Base-by-base conservation (phyloP, 768 basidiomycete genomes). In the Wakefieldia striispora region DNA sequence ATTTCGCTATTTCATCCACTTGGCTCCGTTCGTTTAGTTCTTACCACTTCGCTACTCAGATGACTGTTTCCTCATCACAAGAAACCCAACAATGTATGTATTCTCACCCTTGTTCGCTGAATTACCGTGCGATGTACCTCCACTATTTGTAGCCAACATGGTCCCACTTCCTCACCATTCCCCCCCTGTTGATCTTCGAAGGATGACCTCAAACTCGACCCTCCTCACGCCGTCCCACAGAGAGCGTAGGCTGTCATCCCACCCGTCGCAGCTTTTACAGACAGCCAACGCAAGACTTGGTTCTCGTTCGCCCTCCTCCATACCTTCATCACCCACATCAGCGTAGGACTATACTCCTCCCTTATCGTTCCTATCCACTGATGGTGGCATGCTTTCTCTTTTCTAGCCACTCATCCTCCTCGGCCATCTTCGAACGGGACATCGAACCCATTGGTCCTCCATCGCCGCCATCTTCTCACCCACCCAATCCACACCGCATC, bases 351-450 rank as follows among this genome's bases (percentile, higher is more conserved):
- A 20, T 45, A 40, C 56, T 61, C 55, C 29, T 27, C 23, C 34
- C 44, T 47, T 36, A 23, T 17, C 37, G 29, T 41, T 19, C 44
- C 44, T 48, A 14, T 41, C 26, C 37, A 33, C 51, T 62, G 13
- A 56, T 55, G 31, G 26, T 38, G 20, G 20, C 41, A 14, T 46
- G 2, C 23, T 51, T 40, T 29, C 47, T 19, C 12, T 11, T 16
- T 41, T 34, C 48, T 45, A 54, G 59, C 1, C 81, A 88, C 59
- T 92, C 89, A 0, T 89, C 88, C 0, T 89, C 88, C 0, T 92
- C 90, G 1, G 91, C 91, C 33, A 95, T 94, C 49, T 95, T 95
- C 52, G 91, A 95, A 69, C 82, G 91, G 31, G 91, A 95, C 65
- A 91, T 95, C 55, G 91, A 93, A 57, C 84, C 84, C 14, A 46